Percentiles rank a stretch among this genome's conserved stretches.
phyloP scores from a whole-genome alignment of 371 early-diverging fungal genomes.

The Mucor lusitanicus region DNA sequence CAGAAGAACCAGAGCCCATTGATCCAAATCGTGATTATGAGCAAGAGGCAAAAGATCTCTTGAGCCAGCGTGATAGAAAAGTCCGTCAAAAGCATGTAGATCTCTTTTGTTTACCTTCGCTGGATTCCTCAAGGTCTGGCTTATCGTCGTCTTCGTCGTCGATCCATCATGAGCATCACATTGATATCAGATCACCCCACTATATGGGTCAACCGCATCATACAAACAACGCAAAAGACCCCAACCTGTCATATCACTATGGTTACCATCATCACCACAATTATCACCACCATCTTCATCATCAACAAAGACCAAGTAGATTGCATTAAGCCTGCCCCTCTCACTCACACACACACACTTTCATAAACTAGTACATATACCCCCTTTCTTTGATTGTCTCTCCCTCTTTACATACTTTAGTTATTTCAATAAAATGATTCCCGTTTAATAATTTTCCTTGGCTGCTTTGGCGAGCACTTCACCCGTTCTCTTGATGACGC shows the following conservation, averaged over 20 bases:
- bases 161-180: slow-evolving; percentile 29
- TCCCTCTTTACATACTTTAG: not conserved
- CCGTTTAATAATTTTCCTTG: slow-evolving; percentile 28
- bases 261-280: not conserved
- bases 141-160: slow-evolving; percentile 40
- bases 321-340: not conserved
- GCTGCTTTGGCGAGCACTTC: slow-evolving; percentile 31
- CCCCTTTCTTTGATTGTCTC: not conserved
- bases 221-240: not conserved
- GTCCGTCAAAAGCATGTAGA: slow-evolving; percentile 29
- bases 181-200: slow-evolving; percentile 35
- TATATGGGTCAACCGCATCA: slow-evolving; percentile 26
- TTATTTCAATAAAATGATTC: not conserved
- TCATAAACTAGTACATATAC: not conserved
- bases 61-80: slow-evolving; percentile 20
- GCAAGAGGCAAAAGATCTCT: slow-evolving; percentile 20
- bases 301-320: slow-evolving; percentile 6
- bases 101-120: slow-evolving; percentile 18
- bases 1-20: slow-evolving; percentile 39
- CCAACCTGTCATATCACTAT: slow-evolving; percentile 6
- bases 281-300: not conserved
- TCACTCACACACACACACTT: not conserved
- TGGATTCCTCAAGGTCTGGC: slow-evolving; percentile 29
- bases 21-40: slow-evolving; percentile 36
- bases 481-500: slow-evolving; percentile 57